phyloP scores from a whole-genome alignment of 2,329 filamentous ascomycete genomes.

The Phaeosphaeriaceae sp. region DNA sequence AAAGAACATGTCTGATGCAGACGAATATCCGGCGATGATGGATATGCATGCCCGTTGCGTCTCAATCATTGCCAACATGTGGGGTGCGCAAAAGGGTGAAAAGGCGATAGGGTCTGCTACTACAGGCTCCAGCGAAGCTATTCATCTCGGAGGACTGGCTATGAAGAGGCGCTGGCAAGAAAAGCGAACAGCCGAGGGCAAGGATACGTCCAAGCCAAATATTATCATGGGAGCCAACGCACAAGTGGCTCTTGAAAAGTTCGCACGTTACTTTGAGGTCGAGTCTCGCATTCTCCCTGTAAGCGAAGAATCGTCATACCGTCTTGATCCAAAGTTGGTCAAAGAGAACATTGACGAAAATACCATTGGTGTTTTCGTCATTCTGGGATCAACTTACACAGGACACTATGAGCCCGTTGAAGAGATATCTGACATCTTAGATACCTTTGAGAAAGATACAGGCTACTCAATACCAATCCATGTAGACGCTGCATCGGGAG shows the following conservation, averaged over 20 bases:
- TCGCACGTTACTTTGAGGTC: conserved; percentile 76
- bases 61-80: conserved; percentile 71
- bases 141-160: conserved; percentile 72
- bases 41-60: conserved; percentile 71
- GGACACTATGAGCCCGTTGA: conserved; percentile 76
- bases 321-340: conserved; percentile 69
- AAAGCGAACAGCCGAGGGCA: conserved; percentile 63
- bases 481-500: conserved; percentile 66
- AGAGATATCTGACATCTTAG: conserved; percentile 69
- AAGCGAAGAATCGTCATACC: conserved; percentile 64
- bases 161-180: conserved; percentile 78
- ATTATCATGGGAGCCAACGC: conserved; percentile 78
- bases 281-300: conserved; percentile 70
- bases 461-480: conserved; percentile 72
- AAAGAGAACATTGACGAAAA: conserved; percentile 75
- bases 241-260: conserved; percentile 76
- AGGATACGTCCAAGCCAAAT: conserved; percentile 69
- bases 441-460: conserved; percentile 66
- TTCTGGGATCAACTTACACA: conserved; percentile 74
- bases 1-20: conserved; percentile 76
- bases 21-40: conserved; percentile 52
- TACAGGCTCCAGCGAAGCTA: conserved; percentile 73
- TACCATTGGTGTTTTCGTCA: conserved; percentile 77
- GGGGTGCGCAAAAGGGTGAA: conserved; percentile 66
- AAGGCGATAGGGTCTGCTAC: conserved; percentile 72